phyloP scores from a whole-genome alignment of 2,329 filamentous ascomycete genomes.

The Aspergillus brasiliensis region DNA sequence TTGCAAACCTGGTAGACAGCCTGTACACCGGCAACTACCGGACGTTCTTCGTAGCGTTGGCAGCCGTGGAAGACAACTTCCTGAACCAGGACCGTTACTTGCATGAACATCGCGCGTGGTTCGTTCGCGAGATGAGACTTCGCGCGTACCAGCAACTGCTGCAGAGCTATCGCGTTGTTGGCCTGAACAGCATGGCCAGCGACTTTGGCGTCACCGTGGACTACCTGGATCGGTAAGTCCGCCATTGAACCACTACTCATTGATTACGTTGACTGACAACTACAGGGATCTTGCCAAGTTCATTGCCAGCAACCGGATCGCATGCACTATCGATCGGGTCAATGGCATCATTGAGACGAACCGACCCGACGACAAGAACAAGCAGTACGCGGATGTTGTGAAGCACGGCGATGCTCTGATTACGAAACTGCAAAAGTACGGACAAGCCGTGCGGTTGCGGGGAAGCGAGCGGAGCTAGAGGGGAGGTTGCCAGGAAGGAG shows the following conservation, averaged over 20 bases:
- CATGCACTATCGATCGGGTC: slow-evolving; percentile 96
- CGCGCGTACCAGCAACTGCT: slow-evolving; percentile 95
- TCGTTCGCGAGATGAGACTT: slow-evolving; percentile 96
- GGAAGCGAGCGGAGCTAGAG: slow-evolving; percentile 84
- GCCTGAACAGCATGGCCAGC: slow-evolving; percentile 94
- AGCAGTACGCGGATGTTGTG: slow-evolving; percentile 97
- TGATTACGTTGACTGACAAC: slow-evolving; percentile 19
- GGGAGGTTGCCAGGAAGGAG: not conserved
- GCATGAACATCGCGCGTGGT: slow-evolving; percentile 95
- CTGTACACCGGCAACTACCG: slow-evolving; percentile 94
- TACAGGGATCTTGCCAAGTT: slow-evolving; percentile 89
- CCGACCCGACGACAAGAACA: slow-evolving; percentile 98
- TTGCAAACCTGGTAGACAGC: slow-evolving; percentile 85
- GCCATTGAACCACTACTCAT: not conserved
- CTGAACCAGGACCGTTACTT: slow-evolving; percentile 92
- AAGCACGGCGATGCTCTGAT: slow-evolving; percentile 97
- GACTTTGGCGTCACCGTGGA: slow-evolving; percentile 97
- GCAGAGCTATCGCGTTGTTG: slow-evolving; percentile 95
- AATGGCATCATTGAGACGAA: slow-evolving; percentile 98
- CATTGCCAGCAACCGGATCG: slow-evolving; percentile 90
- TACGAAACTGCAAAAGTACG: slow-evolving; percentile 99
- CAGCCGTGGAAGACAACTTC: slow-evolving; percentile 89
- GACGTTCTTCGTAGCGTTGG: slow-evolving; percentile 87
- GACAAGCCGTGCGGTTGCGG: slow-evolving; percentile 88
- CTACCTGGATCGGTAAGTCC: slow-evolving; percentile 82